Evolutionary conservation across 176 grass and related monocot species (phyloP).

Genomic region (Dactylis glomerata): DNA sequence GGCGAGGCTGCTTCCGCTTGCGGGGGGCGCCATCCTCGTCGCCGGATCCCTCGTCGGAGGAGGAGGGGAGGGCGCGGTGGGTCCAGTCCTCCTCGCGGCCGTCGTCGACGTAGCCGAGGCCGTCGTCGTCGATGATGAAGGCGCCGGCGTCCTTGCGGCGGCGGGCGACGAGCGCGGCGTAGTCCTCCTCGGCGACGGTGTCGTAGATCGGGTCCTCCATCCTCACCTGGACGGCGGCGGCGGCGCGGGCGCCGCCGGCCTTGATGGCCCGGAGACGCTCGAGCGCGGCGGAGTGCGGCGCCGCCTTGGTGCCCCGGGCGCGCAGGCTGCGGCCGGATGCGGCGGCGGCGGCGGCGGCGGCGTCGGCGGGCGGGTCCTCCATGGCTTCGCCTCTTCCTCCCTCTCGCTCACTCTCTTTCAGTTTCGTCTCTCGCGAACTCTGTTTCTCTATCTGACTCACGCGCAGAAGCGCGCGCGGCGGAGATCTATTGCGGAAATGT

Average conservation of each 20-base stretch:
- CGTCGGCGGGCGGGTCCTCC: constrained; percentile 37
- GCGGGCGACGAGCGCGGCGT: constrained; percentile 73
- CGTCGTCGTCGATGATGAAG: constrained; percentile 90
- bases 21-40: constrained; percentile 25
- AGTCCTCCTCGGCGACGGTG: constrained; percentile 79
- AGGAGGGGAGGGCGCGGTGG: constrained; percentile 46
- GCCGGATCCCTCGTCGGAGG: constrained; percentile 69
- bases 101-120: constrained; percentile 83
- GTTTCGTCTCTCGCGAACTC: background rate
- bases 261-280: constrained; percentile 58
- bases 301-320: constrained; percentile 46
- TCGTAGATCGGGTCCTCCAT: constrained; percentile 92
- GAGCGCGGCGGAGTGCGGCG: constrained; percentile 47
- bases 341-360: constrained; percentile 28
- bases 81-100: constrained; percentile 97
- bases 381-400: constrained; percentile 22
- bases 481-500: constrained; percentile 4
- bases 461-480: background rate
- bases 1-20: constrained; percentile 50
- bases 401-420: background rate
- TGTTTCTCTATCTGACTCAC: background rate
- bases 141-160: constrained; percentile 55
- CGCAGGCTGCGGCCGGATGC: constrained; percentile 61
- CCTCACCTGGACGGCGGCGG: constrained; percentile 50
- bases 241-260: constrained; percentile 34